These are phyloP conservation scores for Cladosporium sp. DNA, from an alignment of 2,329 filamentous ascomycete genomes.

Conservation along the genomic window DNA sequence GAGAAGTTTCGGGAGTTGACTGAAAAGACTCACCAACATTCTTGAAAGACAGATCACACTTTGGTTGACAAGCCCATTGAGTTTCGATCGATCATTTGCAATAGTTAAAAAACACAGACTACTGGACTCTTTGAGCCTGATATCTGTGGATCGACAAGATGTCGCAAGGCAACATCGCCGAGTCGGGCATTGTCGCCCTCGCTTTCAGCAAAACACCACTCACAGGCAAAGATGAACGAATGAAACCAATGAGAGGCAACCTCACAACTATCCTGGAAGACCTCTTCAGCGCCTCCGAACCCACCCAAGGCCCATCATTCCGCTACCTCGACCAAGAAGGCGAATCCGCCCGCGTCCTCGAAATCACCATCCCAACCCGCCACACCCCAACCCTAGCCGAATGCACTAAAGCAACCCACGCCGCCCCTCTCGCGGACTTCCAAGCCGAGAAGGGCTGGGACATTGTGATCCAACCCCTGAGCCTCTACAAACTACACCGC, in stretches of 20 bases:
- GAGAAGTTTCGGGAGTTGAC: no score
- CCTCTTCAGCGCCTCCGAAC: not conserved
- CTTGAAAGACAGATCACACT: no score
- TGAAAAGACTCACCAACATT: no score
- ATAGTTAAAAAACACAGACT: no score
- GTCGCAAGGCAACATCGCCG: not conserved
- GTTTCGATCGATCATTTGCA: no score
- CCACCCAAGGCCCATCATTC: not conserved
- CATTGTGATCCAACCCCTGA: constrained; percentile 15
- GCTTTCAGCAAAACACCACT: constrained; percentile 14
- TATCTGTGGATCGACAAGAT: not conserved
- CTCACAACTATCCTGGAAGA: not conserved
- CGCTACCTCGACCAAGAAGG: constrained; percentile 12
- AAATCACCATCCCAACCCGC: constrained; percentile 12
- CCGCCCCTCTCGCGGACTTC: constrained; percentile 11
- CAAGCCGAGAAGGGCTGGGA: constrained; percentile 11
- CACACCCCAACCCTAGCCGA: constrained; percentile 10
- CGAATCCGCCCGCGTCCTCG: constrained; percentile 12
- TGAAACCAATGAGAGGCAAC: constrained; percentile 10
- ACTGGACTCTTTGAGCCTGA: not conserved
- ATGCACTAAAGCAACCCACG: constrained; percentile 13
- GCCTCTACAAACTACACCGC: constrained; percentile 16
- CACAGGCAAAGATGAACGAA: not conserved
- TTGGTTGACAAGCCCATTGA: no score
- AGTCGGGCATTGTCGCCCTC: constrained; percentile 14